A percentile compares a stretch with the other conserved stretches of the same genome.
Conservation (phyloP, 352 stramenopile genomes). For the Globisporangium nodosum region DNA sequence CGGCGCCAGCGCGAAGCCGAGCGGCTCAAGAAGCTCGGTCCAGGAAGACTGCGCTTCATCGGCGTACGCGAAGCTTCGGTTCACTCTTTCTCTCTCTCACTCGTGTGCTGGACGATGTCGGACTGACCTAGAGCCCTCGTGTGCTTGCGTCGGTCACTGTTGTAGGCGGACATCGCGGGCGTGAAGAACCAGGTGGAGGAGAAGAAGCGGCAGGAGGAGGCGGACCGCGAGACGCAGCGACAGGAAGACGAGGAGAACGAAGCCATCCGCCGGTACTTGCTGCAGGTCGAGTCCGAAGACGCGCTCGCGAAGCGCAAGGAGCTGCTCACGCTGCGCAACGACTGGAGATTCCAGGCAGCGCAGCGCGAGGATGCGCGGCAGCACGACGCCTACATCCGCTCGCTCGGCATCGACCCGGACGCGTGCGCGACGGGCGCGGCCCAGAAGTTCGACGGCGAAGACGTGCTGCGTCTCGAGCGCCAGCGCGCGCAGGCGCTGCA, state of each 20-base stretch:
- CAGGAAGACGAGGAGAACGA: slow-evolving; percentile 48
- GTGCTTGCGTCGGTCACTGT: neutral
- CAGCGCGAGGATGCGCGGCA: slow-evolving; percentile 23
- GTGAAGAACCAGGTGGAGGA: slow-evolving; percentile 75
- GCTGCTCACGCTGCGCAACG: slow-evolving; percentile 54
- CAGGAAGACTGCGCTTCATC: slow-evolving; percentile 58
- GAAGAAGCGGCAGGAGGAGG: slow-evolving; percentile 43
- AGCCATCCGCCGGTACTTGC: slow-evolving; percentile 63
- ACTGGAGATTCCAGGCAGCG: slow-evolving; percentile 47
- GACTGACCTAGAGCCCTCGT: neutral
- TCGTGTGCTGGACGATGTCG: too few species aligned
- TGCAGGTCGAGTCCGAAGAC: slow-evolving; percentile 74
- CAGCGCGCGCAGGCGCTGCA: slow-evolving; percentile 61
- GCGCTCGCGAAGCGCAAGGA: slow-evolving; percentile 54
- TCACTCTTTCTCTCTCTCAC: neutral
- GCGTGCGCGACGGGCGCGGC: slow-evolving; percentile 42
- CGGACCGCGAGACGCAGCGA: slow-evolving; percentile 35
- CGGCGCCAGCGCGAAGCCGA: slow-evolving; percentile 59
- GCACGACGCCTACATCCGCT: slow-evolving; percentile 24
- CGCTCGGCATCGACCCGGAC: slow-evolving; percentile 46
- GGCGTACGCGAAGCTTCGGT: slow-evolving; percentile 26
- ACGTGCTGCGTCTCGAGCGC: slow-evolving; percentile 45
- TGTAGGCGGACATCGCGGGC: slow-evolving; percentile 62
- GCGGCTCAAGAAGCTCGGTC: slow-evolving; percentile 58
- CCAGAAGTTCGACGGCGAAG: slow-evolving; percentile 71